A percentile compares a stretch with the other conserved stretches of the same genome.
phyloP scores from a whole-genome alignment of 1,284 basidiomycete species.

The Ustanciosporium gigantosporum region DNA sequence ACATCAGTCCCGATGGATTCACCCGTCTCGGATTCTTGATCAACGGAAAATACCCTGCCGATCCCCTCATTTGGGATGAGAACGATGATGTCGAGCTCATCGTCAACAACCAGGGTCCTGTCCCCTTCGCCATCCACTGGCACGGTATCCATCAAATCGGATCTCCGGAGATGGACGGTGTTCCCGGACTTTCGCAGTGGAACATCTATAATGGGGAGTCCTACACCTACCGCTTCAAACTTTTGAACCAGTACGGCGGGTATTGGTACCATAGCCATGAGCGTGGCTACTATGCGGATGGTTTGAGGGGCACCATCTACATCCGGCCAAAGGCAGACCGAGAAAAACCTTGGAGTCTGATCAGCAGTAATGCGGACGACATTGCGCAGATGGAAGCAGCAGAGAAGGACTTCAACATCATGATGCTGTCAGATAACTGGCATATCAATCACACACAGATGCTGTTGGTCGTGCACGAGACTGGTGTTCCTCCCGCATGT shows the following conservation, averaged over 20 bases:
- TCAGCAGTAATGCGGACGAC: conserved; percentile 13
- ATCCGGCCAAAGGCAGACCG: conserved; percentile 26
- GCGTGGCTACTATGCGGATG: conserved; percentile 38
- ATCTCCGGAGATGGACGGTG: conserved; percentile 44
- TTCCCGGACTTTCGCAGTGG: conserved; percentile 44
- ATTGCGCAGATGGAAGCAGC: conserved; percentile 39
- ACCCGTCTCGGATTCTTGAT: conserved; percentile 34
- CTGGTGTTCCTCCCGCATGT: conserved; percentile 40
- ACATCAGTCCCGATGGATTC: conserved; percentile 37
- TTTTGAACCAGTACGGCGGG: conserved; percentile 35
- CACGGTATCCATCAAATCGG: conserved; percentile 46
- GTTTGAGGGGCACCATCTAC: conserved; percentile 36
- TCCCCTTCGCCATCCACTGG: conserved; percentile 42
- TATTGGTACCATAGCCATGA: conserved; percentile 48
- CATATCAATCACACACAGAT: conserved; percentile 41
- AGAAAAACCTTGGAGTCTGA: conserved; percentile 33
- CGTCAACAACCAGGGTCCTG: conserved; percentile 29
- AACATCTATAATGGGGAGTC: conserved; percentile 34
- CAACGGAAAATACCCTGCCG: conserved; percentile 37
- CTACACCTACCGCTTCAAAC: conserved; percentile 40
- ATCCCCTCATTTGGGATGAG: conserved; percentile 42
- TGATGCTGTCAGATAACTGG: conserved; percentile 38
- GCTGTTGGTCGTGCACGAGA: conserved; percentile 35
- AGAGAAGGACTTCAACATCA: conserved; percentile 27
- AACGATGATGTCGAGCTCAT: conserved; percentile 39